A percentile compares a stretch with the other conserved stretches of the same genome.
phyloP scores from a whole-genome alignment of 73 alveolate species.

The Paramecium octaurelia region DNA sequence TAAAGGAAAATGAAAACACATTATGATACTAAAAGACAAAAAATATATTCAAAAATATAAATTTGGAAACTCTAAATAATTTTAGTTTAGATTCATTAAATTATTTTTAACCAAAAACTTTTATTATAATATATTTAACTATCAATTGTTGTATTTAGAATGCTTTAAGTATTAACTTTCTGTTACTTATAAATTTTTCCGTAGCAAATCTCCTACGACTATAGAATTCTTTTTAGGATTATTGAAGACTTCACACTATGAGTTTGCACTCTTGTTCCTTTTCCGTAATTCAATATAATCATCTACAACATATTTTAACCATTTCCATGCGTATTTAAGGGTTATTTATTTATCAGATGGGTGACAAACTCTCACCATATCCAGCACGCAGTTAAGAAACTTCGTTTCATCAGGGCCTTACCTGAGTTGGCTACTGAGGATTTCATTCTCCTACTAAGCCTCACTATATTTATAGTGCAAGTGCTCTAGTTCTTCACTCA shows the following conservation, averaged over 20 bases:
- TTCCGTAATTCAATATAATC: conserved; percentile 12
- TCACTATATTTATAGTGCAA: neutral
- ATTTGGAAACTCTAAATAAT: neutral
- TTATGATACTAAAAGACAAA: no score
- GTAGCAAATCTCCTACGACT: conserved; percentile 8
- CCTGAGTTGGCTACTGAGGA: neutral
- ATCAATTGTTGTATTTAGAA: neutral
- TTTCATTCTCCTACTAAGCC: neutral
- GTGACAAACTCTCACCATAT: conserved; percentile 26
- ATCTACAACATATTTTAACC: conserved; percentile 19
- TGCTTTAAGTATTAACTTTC: conserved; percentile 26
- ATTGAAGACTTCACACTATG: neutral
- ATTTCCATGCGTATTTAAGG: conserved; percentile 22
- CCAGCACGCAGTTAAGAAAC: neutral
- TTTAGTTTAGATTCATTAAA: neutral
- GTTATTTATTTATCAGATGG: conserved; percentile 2
- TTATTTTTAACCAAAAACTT: neutral
- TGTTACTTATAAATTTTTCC: neutral
- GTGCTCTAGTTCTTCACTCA: conserved; percentile 37
- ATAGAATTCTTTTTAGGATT: conserved; percentile 9
- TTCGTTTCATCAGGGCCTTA: neutral
- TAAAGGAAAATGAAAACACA: no score
- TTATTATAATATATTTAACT: neutral
- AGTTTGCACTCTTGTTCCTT: neutral
- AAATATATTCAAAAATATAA: neutral